Conservation (phyloP, 352 stramenopile species). For the Pythium dissimile region DNA sequence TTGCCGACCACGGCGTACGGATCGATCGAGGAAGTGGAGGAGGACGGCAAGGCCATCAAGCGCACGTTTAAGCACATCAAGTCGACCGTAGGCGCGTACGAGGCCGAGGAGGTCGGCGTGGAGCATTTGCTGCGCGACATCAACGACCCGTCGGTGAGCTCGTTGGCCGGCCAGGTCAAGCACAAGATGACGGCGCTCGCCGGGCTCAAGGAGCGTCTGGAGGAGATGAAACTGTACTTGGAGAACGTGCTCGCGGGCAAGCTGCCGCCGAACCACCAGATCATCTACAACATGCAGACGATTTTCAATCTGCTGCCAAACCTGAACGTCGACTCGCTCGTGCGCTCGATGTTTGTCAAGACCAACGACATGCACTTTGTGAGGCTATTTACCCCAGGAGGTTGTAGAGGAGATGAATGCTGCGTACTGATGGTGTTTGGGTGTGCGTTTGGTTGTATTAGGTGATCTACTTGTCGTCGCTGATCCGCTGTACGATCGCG, state of each 20-base stretch:
- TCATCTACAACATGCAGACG: slow-evolving; percentile 99
- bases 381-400: slow-evolving; percentile 38
- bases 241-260: slow-evolving; percentile 87
- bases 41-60: slow-evolving; percentile 94
- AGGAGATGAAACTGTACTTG: slow-evolving; percentile 98
- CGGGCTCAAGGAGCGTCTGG: slow-evolving; percentile 92
- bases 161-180: slow-evolving; percentile 97
- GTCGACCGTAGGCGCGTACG: slow-evolving; percentile 93
- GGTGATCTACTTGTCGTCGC: slow-evolving; percentile 96
- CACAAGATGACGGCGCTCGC: slow-evolving; percentile 96
- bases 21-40: slow-evolving; percentile 96
- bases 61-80: slow-evolving; percentile 98
- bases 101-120: slow-evolving; percentile 96
- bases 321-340: slow-evolving; percentile 96
- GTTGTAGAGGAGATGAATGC: neutral
- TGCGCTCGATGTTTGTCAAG: slow-evolving; percentile 97
- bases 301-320: slow-evolving; percentile 99
- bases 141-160: slow-evolving; percentile 99
- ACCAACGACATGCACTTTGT: slow-evolving; percentile 99
- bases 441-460: slow-evolving; percentile 22
- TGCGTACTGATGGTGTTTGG: slow-evolving; percentile 2
- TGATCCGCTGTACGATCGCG: slow-evolving; percentile 98
- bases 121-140: slow-evolving; percentile 99
- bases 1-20: slow-evolving; percentile 98
- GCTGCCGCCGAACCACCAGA: slow-evolving; percentile 84